Evolutionary conservation across 1,139 yeast species (phyloP), one percentile per base, ranked within the genome.

Genomic region (Hyphopichia fennica): DNA sequence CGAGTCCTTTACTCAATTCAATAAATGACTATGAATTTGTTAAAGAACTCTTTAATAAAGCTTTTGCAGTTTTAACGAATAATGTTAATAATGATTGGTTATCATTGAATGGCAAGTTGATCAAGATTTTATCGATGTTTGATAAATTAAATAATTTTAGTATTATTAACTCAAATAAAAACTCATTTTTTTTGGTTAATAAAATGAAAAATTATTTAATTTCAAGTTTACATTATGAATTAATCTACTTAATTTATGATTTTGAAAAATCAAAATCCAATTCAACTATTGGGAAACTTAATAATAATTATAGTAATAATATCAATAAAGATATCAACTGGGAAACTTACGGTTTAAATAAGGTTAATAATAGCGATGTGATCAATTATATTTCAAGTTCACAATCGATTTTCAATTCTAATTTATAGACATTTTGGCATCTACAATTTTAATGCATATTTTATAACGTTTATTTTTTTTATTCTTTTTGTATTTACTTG

Each of bases 221-320:
- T 13, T 64, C 74, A 17, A 66, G 73, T 42, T 61, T 73, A 42
- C 56, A 58, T 34, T 69, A 68, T 48, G 79, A 73, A 50, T 51
- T 73, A 56, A 67, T 70, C 20, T 72, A 74, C 74, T 57, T 63
- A 34, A 64, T 72, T 32, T 69, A 67, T 52, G 60, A 63, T 41
- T 47, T 57, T 43, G 61, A 59, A 39, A 47, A 45, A 34, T 13
- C 35, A 2, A 39, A 38, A 11, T 19, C 37, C 15, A 25, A 29
- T 14, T 42, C 25, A 22, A 15, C 29, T n/a, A n/a, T n/a, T n/a
- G n/a, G n/a, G n/a, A n/a, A n/a, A n/a, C n/a, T 25, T 25, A 25
- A 25, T 25, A 34, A 40, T 7, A 43, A 45, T 2, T 38, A 40
- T 36, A 40, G 41, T 13, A 41, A 44, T 19, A 23, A 29, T 19